Percentiles rank a stretch among this genome's conserved stretches.
These are phyloP conservation scores for Physaria fendleri DNA, from an alignment of 345 rosid genomes.

Conservation along the genomic window DNA sequence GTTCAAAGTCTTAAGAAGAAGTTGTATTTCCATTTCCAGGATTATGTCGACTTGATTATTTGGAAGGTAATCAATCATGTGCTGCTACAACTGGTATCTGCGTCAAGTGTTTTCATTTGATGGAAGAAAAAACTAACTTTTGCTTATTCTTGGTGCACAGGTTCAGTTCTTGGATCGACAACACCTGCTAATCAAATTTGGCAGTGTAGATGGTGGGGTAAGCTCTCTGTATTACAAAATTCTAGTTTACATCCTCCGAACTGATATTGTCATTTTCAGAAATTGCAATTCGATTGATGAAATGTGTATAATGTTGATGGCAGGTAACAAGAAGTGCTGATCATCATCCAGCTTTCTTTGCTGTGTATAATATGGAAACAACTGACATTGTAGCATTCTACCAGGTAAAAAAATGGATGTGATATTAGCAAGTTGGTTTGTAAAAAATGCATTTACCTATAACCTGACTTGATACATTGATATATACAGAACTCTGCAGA, in stretches of 20 bases:
- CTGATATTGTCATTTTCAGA: background rate
- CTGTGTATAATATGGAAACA: slow-evolving; percentile 95
- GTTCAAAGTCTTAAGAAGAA: slow-evolving; percentile 83
- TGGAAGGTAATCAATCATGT: slow-evolving; percentile 58
- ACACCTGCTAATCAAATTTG: slow-evolving; percentile 87
- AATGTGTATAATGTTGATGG: slow-evolving; percentile 5
- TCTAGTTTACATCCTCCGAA: background rate
- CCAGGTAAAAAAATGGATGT: slow-evolving; percentile 50
- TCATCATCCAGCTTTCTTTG: slow-evolving; percentile 76
- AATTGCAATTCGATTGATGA: background rate
- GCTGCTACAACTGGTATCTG: background rate
- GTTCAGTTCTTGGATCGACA: slow-evolving; percentile 96
- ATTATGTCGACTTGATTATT: slow-evolving; percentile 86
- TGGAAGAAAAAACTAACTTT: background rate
- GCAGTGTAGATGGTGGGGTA: slow-evolving; percentile 92
- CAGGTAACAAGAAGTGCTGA: slow-evolving; percentile 69
- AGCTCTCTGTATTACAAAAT: slow-evolving; percentile 24
- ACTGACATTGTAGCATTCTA: slow-evolving; percentile 91
- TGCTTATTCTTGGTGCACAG: slow-evolving; percentile 34
- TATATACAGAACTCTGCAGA: slow-evolving; percentile 74
- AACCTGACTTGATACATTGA: slow-evolving; percentile 9
- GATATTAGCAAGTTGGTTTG: background rate
- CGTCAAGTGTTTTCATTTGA: background rate
- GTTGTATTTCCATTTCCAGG: slow-evolving; percentile 90
- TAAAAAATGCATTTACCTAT: background rate